Base-by-base conservation (phyloP, 2,329 filamentous ascomycete genomes). In the Fusarium keratoplasticum region DNA sequence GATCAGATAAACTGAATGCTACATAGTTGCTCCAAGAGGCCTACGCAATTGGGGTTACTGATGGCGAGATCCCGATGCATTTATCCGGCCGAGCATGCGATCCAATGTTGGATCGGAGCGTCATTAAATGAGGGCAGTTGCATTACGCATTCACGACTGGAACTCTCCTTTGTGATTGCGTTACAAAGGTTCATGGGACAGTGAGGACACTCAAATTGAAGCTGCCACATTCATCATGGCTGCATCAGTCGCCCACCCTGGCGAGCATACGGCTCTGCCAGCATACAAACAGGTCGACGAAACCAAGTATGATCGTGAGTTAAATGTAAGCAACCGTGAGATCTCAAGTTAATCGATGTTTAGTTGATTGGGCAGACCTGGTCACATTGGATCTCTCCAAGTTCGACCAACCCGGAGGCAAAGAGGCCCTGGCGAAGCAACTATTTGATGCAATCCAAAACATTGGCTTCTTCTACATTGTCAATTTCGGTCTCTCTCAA, bases 321-420 rank as follows among this genome's bases (percentile, higher is more conserved):
- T 9, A 6, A 10, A 20, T n/a, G 6, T 3, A 20, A 7, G 2
- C 3, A n/a, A 11, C 18, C 4, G 5, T 6, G 9, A 10, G 16
- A 4, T n/a, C 36, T 20, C 14, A 22, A 13, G 18, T 8, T 31
- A 18, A 57, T 33, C 10, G 2, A 10, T 18, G 8, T 11, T 14
- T 61, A 61, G 58, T 61, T 61, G 58, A 61, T 27, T 61, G 58
- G 58, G 58, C 58, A 20, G 58, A 61, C 9, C n/a, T 61, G 9
- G 58, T 61, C 8, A 61, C 58, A 10, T 8, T 61, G 14, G 58
- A 61, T 33, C 58, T 61, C 14, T 61, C 40, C 58, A 47, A 16
- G 13, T 61, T 47, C n/a, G 58, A 20, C 22, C 58, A 33, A 9
- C 58, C 58, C 2, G 58, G 29, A 47, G 58, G 58, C 11, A 61